Base-by-base conservation (phyloP, 805 yeast species). In the Brettanomyces naardenensis region DNA sequence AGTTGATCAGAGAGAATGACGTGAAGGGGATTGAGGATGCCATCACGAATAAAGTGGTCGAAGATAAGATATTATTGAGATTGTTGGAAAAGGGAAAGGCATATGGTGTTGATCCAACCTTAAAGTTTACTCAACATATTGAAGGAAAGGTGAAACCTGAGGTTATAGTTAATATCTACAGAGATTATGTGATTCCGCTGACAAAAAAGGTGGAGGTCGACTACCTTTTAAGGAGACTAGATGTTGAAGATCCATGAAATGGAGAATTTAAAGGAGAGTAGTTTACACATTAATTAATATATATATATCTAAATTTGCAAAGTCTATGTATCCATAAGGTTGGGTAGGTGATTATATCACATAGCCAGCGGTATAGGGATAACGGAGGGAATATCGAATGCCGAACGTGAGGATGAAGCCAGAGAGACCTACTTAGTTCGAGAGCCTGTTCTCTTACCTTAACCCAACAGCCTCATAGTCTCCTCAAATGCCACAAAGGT, bases 191-290 rank as follows among this genome's bases (percentile, higher is more conserved):
- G 30, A 92, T 92, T 49, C 97, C 97, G 7, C 66, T 92, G 56
- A 92, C 98, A 6, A 92, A 90, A 61, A 82, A 83, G 58, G 97
- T 92, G 18, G 98, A 92, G 64, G 83, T 92, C 19, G 96, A 90
- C 42, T 92, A 92, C 54, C 66, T 92, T 39, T 62, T 92, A 54
- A 72, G 92, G 56, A 71, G 98, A 58, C 62, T 89, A 38, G 95
- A 84, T 48, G 82, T 77, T 35, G 53, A 52, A 33, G 49, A n/a
- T n/a, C n/a, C n/a, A n/a, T n/a, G n/a, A n/a, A n/a, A n/a, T n/a
- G n/a, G n/a, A n/a, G n/a, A n/a, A n/a, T n/a, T n/a, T n/a, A n/a
- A n/a, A n/a, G n/a, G n/a, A n/a, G n/a, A n/a, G n/a, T n/a, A n/a
- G n/a, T n/a, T n/a, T n/a, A n/a, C n/a, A n/a, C n/a, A n/a, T n/a